phyloP scores from a whole-genome alignment of 2,329 filamentous ascomycete genomes.

The Raffaelea albimanens region DNA sequence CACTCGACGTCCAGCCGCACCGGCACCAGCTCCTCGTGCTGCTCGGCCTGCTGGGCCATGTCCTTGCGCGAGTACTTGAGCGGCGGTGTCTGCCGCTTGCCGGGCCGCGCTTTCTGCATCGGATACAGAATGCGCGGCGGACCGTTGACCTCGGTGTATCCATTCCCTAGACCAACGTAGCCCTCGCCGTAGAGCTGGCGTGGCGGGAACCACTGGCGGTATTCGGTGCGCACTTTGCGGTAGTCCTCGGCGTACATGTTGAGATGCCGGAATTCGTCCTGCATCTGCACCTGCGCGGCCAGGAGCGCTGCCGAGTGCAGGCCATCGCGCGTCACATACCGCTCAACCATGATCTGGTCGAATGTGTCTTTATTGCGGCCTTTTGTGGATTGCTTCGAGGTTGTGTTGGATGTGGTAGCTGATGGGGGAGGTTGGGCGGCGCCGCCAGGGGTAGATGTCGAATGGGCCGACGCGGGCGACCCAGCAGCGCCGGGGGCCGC shows the following conservation, averaged over 20 bases:
- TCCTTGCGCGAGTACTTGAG: constrained; percentile 72
- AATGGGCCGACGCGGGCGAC: constrained; percentile 5
- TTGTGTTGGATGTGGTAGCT: background rate
- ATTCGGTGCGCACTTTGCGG: constrained; percentile 46
- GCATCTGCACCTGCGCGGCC: constrained; percentile 46
- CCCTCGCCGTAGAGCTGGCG: constrained; percentile 59
- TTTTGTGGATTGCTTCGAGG: background rate
- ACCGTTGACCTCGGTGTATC: constrained; percentile 61
- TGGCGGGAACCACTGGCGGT: constrained; percentile 45
- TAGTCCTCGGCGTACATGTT: constrained; percentile 59
- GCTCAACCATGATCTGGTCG: constrained; percentile 42
- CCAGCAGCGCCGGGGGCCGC: constrained; percentile 14
- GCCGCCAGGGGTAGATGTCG: background rate
- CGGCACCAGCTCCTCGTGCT: constrained; percentile 84
- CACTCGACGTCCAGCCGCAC: constrained; percentile 87
- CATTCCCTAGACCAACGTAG: constrained; percentile 85
- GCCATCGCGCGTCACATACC: constrained; percentile 43
- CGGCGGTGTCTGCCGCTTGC: constrained; percentile 63
- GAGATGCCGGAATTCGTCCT: constrained; percentile 34
- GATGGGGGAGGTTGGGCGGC: background rate
- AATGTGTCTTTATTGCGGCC: constrained; percentile 46
- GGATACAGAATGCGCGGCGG: constrained; percentile 73
- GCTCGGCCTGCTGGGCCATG: constrained; percentile 75
- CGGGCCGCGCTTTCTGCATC: constrained; percentile 62
- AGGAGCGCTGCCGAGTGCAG: constrained; percentile 44